Percentiles rank a stretch among this genome's conserved stretches.
Conservation (phyloP, 306 rosid genomes). For the Quercus gilva region DNA sequence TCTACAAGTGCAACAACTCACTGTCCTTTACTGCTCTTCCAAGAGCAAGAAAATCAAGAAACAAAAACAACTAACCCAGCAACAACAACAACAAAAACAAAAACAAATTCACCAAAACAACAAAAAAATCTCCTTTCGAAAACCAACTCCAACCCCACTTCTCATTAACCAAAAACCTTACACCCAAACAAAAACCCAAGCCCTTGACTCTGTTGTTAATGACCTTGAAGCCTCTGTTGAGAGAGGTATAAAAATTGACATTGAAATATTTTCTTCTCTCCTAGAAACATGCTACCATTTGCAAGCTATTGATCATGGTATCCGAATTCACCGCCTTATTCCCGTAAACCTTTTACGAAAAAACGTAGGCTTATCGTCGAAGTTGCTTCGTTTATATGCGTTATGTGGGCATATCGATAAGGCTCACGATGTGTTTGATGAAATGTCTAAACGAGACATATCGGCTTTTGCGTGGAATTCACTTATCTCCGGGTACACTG, state of each 20-base stretch:
- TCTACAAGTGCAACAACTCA: slow-evolving; percentile 2
- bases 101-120: slow-evolving; percentile 30
- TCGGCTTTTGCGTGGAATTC: slow-evolving; percentile 87
- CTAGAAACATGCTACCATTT: slow-evolving; percentile 69
- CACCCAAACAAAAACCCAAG: slow-evolving; percentile 60
- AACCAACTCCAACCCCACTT: slow-evolving; percentile 68
- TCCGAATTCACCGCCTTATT: slow-evolving; percentile 64
- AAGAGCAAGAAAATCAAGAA: slow-evolving; percentile 31
- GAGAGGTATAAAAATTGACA: slow-evolving; percentile 51
- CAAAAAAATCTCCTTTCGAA: slow-evolving; percentile 39
- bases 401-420: slow-evolving; percentile 47
- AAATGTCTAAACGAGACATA: slow-evolving; percentile 49
- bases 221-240: slow-evolving; percentile 62
- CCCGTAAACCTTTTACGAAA: slow-evolving; percentile 47
- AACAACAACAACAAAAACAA: background rate
- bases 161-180: slow-evolving; percentile 48
- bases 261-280: slow-evolving; percentile 65
- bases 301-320: slow-evolving; percentile 46
- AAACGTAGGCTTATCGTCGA: slow-evolving; percentile 64
- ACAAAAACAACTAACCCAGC: slow-evolving; percentile 7
- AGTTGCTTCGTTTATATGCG: slow-evolving; percentile 68
- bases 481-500: slow-evolving; percentile 75
- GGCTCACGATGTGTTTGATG: slow-evolving; percentile 82
- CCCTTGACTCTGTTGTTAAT: slow-evolving; percentile 58
- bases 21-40: slow-evolving; percentile 31